phyloP scores from a whole-genome alignment of 768 basidiomycete species.

The Kondoa subrosea region DNA sequence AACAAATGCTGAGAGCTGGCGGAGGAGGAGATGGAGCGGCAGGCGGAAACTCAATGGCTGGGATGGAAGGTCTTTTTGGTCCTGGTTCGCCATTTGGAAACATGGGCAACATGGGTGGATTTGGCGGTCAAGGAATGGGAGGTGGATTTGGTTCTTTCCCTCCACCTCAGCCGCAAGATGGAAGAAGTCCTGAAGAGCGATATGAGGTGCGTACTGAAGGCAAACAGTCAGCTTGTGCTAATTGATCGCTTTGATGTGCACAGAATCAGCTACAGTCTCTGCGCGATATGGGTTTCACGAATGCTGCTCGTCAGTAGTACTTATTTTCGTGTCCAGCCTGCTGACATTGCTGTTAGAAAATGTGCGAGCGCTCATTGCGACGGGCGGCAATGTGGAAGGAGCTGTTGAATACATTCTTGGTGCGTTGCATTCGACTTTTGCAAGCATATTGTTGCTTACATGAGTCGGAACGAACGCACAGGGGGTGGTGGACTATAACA shows the following conservation, averaged over 20 bases:
- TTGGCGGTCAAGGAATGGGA: slow-evolving; percentile 22
- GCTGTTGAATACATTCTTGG: slow-evolving; percentile 85
- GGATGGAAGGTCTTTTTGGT: slow-evolving; percentile 6
- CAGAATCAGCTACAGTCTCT: slow-evolving; percentile 50
- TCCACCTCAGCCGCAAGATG: slow-evolving; percentile 44
- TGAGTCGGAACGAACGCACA: too few species aligned
- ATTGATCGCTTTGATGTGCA: background rate
- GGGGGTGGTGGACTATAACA: too few species aligned
- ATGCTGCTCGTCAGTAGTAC: background rate
- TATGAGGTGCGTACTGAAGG: slow-evolving; percentile 55
- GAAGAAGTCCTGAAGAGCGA: slow-evolving; percentile 70
- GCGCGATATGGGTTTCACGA: slow-evolving; percentile 63
- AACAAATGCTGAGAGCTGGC: background rate
- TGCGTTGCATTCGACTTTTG: too few species aligned
- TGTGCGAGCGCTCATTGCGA: slow-evolving; percentile 70
- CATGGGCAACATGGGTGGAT: slow-evolving; percentile 14
- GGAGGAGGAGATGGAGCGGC: background rate
- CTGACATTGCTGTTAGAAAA: slow-evolving; percentile 43
- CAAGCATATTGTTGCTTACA: too few species aligned
- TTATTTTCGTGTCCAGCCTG: background rate
- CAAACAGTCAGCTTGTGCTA: background rate
- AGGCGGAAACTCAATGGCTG: slow-evolving; percentile 17
- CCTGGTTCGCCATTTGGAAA: background rate
- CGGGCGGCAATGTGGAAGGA: slow-evolving; percentile 77
- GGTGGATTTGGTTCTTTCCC: slow-evolving; percentile 33